Percentiles rank a stretch among this genome's conserved stretches.
These are phyloP conservation scores for Plectosphaerella plurivora DNA, from an alignment of 2,329 filamentous ascomycete species.

Conservation along the genomic window DNA sequence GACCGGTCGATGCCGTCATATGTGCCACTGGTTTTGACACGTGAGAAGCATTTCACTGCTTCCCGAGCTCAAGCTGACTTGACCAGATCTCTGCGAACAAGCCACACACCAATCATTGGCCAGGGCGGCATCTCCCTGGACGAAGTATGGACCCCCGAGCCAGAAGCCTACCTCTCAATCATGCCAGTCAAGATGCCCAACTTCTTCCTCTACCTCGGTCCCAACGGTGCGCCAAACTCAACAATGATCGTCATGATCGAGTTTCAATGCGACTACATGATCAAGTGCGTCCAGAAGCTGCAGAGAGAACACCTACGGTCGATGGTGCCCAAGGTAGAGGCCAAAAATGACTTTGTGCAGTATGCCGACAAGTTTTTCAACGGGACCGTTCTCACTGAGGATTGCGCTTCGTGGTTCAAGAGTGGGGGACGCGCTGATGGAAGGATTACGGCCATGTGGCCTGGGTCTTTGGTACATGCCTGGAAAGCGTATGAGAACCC, in stretches of 20 bases:
- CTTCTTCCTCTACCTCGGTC: neutral
- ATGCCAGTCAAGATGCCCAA: neutral
- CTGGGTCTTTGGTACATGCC: slow-evolving; percentile 1
- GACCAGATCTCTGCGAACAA: neutral
- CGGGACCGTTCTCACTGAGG: neutral
- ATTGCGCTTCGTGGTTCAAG: neutral
- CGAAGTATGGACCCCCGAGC: neutral
- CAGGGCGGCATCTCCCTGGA: neutral
- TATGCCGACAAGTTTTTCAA: slow-evolving; percentile 2
- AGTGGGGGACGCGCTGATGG: neutral
- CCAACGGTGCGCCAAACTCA: neutral
- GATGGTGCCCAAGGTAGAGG: neutral
- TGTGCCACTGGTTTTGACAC: slow-evolving; percentile 3
- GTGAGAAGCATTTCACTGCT: neutral
- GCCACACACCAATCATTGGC: neutral
- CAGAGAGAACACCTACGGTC: neutral
- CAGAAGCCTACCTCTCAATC: neutral
- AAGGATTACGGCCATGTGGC: neutral
- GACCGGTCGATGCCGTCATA: slow-evolving; percentile 1
- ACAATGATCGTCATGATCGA: neutral
- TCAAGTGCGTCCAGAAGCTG: neutral
- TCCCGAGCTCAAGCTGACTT: neutral
- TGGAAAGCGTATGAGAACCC: neutral
- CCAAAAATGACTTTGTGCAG: neutral
- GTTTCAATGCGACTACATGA: neutral